These are phyloP conservation scores for Ceratobasidium sp. DNA, from an alignment of 1,284 basidiomycete species.

Conservation along the genomic window DNA sequence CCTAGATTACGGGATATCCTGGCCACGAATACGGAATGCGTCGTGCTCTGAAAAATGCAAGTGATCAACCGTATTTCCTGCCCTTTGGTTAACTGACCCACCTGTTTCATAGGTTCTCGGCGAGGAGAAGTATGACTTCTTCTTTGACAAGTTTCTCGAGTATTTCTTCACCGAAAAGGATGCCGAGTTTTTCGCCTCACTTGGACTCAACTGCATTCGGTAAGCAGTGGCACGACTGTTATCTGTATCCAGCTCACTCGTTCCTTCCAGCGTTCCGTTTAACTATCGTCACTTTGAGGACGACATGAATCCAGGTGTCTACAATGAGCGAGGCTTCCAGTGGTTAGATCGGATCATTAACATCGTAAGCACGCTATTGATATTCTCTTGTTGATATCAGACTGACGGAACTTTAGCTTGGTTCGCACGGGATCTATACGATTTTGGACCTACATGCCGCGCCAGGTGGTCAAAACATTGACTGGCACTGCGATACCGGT, in stretches of 20 bases:
- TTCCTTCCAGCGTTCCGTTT: slow-evolving; percentile 56
- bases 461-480: slow-evolving; percentile 48
- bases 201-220: slow-evolving; percentile 54
- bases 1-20: slow-evolving; percentile 47
- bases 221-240: slow-evolving; percentile 66
- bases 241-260: background rate
- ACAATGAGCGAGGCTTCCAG: slow-evolving; percentile 61
- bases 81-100: background rate
- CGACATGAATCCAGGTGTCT: slow-evolving; percentile 63
- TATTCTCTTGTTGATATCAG: too few relatives aligned
- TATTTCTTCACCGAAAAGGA: slow-evolving; percentile 55
- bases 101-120: slow-evolving; percentile 50
- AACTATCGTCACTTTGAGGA: slow-evolving; percentile 74
- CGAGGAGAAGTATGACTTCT: slow-evolving; percentile 55
- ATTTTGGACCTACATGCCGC: slow-evolving; percentile 64
- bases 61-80: too few relatives aligned
- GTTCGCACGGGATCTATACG: slow-evolving; percentile 61
- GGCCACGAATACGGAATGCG: slow-evolving; percentile 52
- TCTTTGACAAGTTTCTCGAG: slow-evolving; percentile 56
- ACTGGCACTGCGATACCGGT: slow-evolving; percentile 48
- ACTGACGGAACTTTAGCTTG: slow-evolving; percentile 58
- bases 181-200: slow-evolving; percentile 52
- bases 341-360: slow-evolving; percentile 67
- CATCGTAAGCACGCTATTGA: slow-evolving; percentile 46
- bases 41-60: slow-evolving; percentile 48